A percentile compares a stretch with the other conserved stretches of the same genome.
Evolutionary conservation across 805 yeast genomes (phyloP).

Genomic region (Metschnikowia colocasiae): DNA sequence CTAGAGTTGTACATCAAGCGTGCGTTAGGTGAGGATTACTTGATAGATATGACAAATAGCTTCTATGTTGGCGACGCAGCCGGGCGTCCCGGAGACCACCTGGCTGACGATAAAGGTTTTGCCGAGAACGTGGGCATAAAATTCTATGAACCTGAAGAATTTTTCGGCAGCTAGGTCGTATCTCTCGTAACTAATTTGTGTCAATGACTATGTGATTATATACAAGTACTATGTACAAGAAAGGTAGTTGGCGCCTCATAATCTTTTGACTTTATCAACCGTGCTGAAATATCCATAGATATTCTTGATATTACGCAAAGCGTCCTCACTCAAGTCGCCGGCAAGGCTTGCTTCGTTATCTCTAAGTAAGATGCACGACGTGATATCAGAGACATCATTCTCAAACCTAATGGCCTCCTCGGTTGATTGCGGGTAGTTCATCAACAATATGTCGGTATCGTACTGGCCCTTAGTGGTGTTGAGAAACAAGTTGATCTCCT

Average conservation of each 20-base stretch:
- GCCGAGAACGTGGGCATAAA: constrained; percentile 51
- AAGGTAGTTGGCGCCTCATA: neutral
- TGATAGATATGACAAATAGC: constrained; percentile 43
- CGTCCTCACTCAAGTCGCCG: constrained; percentile 18
- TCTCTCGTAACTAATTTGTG: neutral
- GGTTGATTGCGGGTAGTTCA: constrained; percentile 58
- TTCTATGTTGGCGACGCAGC: constrained; percentile 96
- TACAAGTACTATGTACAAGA: constrained; percentile 3
- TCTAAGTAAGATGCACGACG: constrained; percentile 33
- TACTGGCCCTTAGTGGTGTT: constrained; percentile 38
- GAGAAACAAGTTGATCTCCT: constrained; percentile 31
- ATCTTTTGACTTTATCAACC: constrained; percentile 45
- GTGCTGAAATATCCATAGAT: constrained; percentile 63
- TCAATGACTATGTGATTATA: neutral
- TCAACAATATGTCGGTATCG: constrained; percentile 46
- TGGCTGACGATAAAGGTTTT: constrained; percentile 72
- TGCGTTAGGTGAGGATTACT: constrained; percentile 14
- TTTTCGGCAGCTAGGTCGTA: constrained; percentile 29
- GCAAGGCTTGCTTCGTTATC: constrained; percentile 26
- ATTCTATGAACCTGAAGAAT: constrained; percentile 72
- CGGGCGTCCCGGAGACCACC: constrained; percentile 73
- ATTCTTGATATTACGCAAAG: constrained; percentile 35
- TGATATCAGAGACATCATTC: constrained; percentile 55
- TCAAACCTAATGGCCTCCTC: constrained; percentile 72
- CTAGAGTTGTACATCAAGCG: constrained; percentile 39